Conservation (phyloP, 2,329 filamentous ascomycete genomes). For the Hymenoscyphus infarciens region DNA sequence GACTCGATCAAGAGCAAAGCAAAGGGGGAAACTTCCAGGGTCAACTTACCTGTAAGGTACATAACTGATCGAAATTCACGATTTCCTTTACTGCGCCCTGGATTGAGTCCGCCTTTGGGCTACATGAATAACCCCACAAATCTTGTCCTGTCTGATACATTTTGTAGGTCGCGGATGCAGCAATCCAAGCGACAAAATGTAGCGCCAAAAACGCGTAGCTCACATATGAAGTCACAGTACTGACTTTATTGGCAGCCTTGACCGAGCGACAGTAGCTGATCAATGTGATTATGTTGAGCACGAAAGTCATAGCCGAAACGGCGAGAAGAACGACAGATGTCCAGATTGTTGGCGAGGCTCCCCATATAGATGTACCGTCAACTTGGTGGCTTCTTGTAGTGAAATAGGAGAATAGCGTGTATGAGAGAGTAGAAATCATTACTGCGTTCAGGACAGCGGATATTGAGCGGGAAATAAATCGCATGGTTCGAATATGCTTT, state of each 20-base stretch:
- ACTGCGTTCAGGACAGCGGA: constrained; percentile 19
- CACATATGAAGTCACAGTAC: constrained; percentile 11
- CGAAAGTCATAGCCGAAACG: constrained; percentile 19
- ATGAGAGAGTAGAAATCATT: constrained; percentile 22
- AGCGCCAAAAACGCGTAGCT: constrained; percentile 12
- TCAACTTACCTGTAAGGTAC: constrained; percentile 22
- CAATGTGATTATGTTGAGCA: constrained; percentile 21
- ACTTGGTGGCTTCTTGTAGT: constrained; percentile 18
- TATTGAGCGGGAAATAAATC: constrained; percentile 20
- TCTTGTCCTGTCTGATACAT: constrained; percentile 14
- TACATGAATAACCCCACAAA: constrained; percentile 26
- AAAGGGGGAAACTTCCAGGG: not conserved
- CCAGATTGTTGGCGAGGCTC: constrained; percentile 18
- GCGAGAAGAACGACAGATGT: constrained; percentile 22
- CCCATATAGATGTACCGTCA: constrained; percentile 15
- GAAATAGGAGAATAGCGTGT: constrained; percentile 22
- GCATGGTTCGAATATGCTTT: constrained; percentile 23
- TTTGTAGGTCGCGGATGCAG: constrained; percentile 15
- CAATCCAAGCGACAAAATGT: constrained; percentile 21
- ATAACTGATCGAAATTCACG: constrained; percentile 25
- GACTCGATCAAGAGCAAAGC: not conserved
- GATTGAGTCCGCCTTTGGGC: constrained; percentile 17
- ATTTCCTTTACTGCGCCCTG: constrained; percentile 19
- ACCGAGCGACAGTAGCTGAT: constrained; percentile 18
- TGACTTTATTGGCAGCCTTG: constrained; percentile 20